Percentiles rank a stretch among this genome's conserved stretches.
phyloP scores from a whole-genome alignment of 2,329 filamentous ascomycete genomes.

The Monosporascus sp. region DNA sequence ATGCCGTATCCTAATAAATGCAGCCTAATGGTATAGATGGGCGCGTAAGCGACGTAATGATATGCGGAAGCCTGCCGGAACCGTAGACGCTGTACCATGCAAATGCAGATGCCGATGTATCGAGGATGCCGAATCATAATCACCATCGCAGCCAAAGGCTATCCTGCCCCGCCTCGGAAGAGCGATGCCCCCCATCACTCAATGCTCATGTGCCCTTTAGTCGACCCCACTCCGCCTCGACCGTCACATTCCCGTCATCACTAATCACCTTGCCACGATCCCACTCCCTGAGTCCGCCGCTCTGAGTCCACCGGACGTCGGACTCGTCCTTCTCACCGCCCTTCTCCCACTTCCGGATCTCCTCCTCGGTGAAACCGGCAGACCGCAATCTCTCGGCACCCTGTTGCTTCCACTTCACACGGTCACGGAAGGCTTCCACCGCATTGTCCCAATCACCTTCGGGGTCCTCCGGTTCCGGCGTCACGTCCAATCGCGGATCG shows the following conservation, averaged over 20 bases:
- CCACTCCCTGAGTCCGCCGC: conserved; percentile 60
- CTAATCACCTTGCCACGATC: conserved; percentile 46
- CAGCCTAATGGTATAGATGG: no score
- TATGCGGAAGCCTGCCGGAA: no score
- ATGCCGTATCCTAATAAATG: no score
- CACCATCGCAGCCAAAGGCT: no score
- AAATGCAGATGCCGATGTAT: no score
- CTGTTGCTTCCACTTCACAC: conserved; percentile 70
- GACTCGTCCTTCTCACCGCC: conserved; percentile 56
- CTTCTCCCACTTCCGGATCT: conserved; percentile 68
- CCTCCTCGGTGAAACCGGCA: conserved; percentile 72
- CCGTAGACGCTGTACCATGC: no score
- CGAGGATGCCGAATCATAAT: no score
- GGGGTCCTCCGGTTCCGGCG: conserved; percentile 34
- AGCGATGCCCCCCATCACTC: no score
- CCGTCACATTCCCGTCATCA: conserved; percentile 9
- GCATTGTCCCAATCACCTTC: conserved; percentile 70
- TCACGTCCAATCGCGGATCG: conserved; percentile 52
- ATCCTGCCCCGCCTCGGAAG: no score
- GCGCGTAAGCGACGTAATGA: no score
- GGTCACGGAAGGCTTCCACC: conserved; percentile 71
- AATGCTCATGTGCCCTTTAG: conserved; percentile 2
- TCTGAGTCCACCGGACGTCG: conserved; percentile 67
- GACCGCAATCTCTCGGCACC: conserved; percentile 70
- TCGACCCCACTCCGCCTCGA: conserved; percentile 12